Percentiles rank a stretch among this genome's conserved stretches.
These are phyloP conservation scores for Phallus indusiatus DNA, from an alignment of 768 basidiomycete genomes.

Conservation along the genomic window DNA sequence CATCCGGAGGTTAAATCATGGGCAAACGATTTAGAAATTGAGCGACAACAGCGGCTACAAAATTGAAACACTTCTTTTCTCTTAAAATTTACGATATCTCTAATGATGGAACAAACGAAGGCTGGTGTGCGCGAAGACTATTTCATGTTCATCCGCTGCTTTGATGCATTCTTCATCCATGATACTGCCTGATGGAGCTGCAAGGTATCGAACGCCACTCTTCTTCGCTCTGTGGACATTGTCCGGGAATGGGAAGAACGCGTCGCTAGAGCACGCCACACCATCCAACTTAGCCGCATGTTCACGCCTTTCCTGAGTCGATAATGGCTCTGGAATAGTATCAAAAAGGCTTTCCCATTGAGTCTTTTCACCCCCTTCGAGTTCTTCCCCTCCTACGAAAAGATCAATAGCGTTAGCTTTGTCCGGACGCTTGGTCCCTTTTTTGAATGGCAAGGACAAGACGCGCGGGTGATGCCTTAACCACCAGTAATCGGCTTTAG, in stretches of 20 bases:
- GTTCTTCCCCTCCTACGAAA: conserved; percentile 81
- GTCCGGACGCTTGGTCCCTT: conserved; percentile 94
- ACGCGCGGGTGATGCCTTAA: conserved; percentile 93
- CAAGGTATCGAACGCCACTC: conserved; percentile 88
- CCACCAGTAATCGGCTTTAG: conserved; percentile 99
- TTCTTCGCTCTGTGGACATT: conserved; percentile 90
- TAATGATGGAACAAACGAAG: conserved; percentile 87
- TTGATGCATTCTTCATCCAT: conserved; percentile 98
- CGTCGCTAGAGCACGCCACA: conserved; percentile 92
- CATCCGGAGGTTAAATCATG: conserved; percentile 68
- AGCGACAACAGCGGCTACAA: conserved; percentile 27
- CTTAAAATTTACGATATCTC: conserved; percentile 9
- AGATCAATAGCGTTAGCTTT: conserved; percentile 98
- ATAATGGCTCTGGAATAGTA: conserved; percentile 53
- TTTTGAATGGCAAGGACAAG: conserved; percentile 89
- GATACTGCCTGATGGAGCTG: conserved; percentile 87
- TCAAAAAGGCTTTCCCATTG: conserved; percentile 93
- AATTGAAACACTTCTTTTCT: neutral
- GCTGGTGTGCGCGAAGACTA: conserved; percentile 86
- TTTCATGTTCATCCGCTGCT: conserved; percentile 86
- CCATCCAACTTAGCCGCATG: conserved; percentile 70
- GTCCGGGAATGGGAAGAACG: conserved; percentile 99
- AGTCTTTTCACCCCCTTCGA: conserved; percentile 80
- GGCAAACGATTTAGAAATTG: conserved; percentile 48
- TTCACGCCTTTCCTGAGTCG: conserved; percentile 56